phyloP scores from a whole-genome alignment of 768 basidiomycete species.

The Phaffia australis region DNA sequence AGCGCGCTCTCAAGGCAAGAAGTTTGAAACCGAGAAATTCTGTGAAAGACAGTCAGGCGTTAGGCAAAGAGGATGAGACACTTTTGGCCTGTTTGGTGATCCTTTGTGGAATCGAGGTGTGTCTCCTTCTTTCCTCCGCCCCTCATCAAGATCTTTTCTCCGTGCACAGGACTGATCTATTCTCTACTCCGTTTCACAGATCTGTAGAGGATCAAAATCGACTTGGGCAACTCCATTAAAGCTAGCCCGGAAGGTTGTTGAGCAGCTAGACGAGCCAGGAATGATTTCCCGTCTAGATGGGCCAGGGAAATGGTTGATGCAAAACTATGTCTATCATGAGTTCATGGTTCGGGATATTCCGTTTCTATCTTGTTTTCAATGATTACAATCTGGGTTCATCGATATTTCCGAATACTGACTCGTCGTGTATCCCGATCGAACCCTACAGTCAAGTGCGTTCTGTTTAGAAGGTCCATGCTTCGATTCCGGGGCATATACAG shows the following conservation, averaged over 20 bases:
- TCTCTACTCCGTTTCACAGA: constrained; percentile 2
- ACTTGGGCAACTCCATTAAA: constrained; percentile 18
- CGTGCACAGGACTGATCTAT: not conserved
- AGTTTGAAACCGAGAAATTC: too few species aligned
- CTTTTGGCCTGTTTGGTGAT: constrained; percentile 18
- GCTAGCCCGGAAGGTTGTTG: constrained; percentile 6
- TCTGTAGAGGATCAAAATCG: constrained; percentile 24
- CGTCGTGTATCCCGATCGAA: too few species aligned
- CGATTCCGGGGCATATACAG: constrained; percentile 22
- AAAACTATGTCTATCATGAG: constrained; percentile 24
- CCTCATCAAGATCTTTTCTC: not conserved
- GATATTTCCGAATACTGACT: too few species aligned
- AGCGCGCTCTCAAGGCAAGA: too few species aligned
- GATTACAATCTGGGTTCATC: too few species aligned
- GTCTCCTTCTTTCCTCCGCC: not conserved
- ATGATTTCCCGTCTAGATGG: constrained; percentile 10
- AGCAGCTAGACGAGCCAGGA: too few species aligned
- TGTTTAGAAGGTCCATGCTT: constrained; percentile 22
- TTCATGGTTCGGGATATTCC: not conserved
- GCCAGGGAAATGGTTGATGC: constrained; percentile 13
- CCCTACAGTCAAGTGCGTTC: not conserved
- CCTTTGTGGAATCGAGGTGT: constrained; percentile 22
- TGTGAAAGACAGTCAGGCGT: not conserved
- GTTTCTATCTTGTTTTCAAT: too few species aligned
- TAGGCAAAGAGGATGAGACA: constrained; percentile 12